Percentiles rank a stretch among this genome's conserved stretches.
Evolutionary conservation across 2,329 filamentous ascomycete species (phyloP).

Genomic region (Shiraia sp.): DNA sequence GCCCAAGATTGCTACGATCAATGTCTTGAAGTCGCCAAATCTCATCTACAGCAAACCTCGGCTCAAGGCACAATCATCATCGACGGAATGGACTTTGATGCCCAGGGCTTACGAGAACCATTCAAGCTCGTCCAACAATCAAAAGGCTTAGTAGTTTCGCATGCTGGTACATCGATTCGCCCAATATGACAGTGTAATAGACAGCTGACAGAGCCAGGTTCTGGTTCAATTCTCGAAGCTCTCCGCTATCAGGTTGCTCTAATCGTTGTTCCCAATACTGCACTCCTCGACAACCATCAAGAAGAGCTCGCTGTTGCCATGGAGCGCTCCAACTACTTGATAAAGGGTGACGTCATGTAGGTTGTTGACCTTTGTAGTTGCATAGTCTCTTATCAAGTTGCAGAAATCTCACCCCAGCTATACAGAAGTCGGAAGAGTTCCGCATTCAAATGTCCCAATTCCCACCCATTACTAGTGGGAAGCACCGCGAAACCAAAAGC

Average conservation of each 20-base stretch:
- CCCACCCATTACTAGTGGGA: constrained; percentile 40
- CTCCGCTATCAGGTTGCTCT: constrained; percentile 74
- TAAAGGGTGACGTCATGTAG: constrained; percentile 71
- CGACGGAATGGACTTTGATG: constrained; percentile 68
- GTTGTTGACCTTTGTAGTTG: constrained; percentile 19
- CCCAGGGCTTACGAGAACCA: constrained; percentile 59
- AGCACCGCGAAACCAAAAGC: constrained; percentile 41
- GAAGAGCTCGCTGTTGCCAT: constrained; percentile 81
- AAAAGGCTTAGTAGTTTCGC: constrained; percentile 80
- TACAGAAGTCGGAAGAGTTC: constrained; percentile 53
- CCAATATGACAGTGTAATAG: not conserved
- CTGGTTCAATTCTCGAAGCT: constrained; percentile 85
- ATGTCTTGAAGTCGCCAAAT: constrained; percentile 15
- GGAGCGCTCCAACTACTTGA: constrained; percentile 72
- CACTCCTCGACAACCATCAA: constrained; percentile 88
- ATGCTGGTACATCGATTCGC: constrained; percentile 69
- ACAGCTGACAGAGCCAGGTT: constrained; percentile 60
- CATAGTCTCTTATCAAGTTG: not conserved
- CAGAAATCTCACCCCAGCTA: constrained; percentile 53
- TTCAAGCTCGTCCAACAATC: constrained; percentile 60
- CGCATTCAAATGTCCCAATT: constrained; percentile 36
- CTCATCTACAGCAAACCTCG: constrained; percentile 11
- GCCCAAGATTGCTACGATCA: constrained; percentile 58
- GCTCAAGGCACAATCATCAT: constrained; percentile 45
- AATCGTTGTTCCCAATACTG: constrained; percentile 86